A percentile compares a stretch with the other conserved stretches of the same genome.
Conservation (phyloP, 106 monocot genomes). For the Cymbidium sinense region DNA sequence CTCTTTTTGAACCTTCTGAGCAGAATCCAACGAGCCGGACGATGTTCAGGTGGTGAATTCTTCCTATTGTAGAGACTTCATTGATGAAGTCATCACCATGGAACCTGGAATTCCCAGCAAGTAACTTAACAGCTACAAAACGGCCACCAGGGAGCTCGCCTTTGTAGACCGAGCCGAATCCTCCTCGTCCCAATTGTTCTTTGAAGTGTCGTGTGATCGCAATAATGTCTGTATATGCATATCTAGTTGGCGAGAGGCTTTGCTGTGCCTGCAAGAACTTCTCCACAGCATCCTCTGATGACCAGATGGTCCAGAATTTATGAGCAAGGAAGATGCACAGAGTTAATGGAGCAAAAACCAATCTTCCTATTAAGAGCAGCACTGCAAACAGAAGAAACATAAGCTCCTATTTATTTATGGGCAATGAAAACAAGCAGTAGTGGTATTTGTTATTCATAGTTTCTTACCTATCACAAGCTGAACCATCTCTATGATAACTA, state of each 20-base stretch:
- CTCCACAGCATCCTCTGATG: slow-evolving; percentile 26
- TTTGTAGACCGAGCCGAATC: slow-evolving; percentile 41
- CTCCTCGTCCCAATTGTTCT: slow-evolving; percentile 44
- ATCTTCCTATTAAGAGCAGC: slow-evolving; percentile 9
- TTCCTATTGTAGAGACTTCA: slow-evolving; percentile 50
- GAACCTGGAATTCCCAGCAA: slow-evolving; percentile 11
- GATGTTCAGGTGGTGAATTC: slow-evolving; percentile 44
- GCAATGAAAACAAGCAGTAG: background rate
- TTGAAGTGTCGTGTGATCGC: slow-evolving; percentile 34
- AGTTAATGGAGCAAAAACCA: slow-evolving; percentile 21
- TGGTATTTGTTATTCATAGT: background rate
- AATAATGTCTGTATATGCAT: slow-evolving; percentile 35
- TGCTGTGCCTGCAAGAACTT: slow-evolving; percentile 41
- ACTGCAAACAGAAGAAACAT: background rate
- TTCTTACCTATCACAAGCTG: background rate
- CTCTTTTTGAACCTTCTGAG: slow-evolving; percentile 36
- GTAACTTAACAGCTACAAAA: slow-evolving; percentile 34
- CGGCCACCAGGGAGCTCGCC: slow-evolving; percentile 19
- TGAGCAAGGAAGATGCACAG: slow-evolving; percentile 27
- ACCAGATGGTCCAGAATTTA: slow-evolving; percentile 12
- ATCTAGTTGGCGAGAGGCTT: slow-evolving; percentile 22
- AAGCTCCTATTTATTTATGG: no score
- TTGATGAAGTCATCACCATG: slow-evolving; percentile 50
- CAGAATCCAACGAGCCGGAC: slow-evolving; percentile 42
- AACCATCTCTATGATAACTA: background rate